These are phyloP conservation scores for Hypoxylon sp. DNA, from an alignment of 2,329 filamentous ascomycete species.

Conservation along the genomic window DNA sequence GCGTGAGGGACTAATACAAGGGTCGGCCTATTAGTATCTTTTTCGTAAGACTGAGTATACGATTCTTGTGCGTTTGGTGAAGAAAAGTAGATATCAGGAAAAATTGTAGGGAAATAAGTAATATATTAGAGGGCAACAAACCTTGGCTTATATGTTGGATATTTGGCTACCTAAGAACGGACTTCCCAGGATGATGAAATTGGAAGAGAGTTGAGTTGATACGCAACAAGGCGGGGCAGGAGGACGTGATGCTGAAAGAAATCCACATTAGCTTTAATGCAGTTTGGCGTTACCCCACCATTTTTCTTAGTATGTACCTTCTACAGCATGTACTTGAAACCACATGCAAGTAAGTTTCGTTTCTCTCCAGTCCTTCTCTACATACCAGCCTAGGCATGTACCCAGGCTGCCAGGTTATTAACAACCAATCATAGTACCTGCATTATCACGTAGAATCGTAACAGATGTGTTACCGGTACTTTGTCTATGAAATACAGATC, in stretches of 20 bases:
- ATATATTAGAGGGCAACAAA: slow-evolving; percentile 25
- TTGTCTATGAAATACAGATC: slow-evolving; percentile 24
- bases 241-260: slow-evolving; percentile 17
- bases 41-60: neutral
- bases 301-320: slow-evolving; percentile 16
- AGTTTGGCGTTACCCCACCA: slow-evolving; percentile 42
- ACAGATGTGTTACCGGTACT: slow-evolving; percentile 3
- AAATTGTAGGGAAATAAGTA: slow-evolving; percentile 19
- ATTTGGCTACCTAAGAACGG: slow-evolving; percentile 8
- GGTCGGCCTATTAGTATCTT: slow-evolving; percentile 25
- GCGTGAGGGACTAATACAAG: slow-evolving; percentile 23
- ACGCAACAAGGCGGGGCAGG: slow-evolving; percentile 42
- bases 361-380: slow-evolving; percentile 5
- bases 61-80: slow-evolving; percentile 7
- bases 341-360: slow-evolving; percentile 39
- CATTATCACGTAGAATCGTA: slow-evolving; percentile 10
- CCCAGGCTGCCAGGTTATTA: slow-evolving; percentile 12
- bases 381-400: slow-evolving; percentile 13
- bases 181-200: slow-evolving; percentile 39
- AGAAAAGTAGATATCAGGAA: slow-evolving; percentile 9
- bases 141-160: slow-evolving; percentile 23
- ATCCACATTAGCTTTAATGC: slow-evolving; percentile 40
- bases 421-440: slow-evolving; percentile 33
- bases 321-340: slow-evolving; percentile 18
- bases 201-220: slow-evolving; percentile 37